phyloP scores from a whole-genome alignment of 2,329 filamentous ascomycete species.

The Apiospora aurea region DNA sequence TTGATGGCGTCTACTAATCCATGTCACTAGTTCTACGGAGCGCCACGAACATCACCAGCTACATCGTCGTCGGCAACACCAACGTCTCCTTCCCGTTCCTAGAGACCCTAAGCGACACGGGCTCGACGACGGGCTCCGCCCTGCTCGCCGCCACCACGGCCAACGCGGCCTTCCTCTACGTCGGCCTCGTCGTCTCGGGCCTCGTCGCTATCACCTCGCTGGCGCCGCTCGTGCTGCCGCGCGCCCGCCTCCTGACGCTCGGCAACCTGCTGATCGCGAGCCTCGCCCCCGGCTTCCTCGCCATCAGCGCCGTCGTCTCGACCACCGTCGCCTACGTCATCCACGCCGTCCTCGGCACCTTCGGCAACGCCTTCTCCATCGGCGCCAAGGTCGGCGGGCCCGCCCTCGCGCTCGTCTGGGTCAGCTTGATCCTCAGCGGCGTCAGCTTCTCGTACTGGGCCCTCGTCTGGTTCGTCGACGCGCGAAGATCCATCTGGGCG shows the following conservation, averaged over 20 bases:
- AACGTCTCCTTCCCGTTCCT: conserved; percentile 24
- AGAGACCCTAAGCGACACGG: not conserved
- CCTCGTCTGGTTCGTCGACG: conserved; percentile 25
- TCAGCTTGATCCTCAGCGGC: not conserved
- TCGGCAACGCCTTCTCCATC: conserved; percentile 17
- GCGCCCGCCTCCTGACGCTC: conserved; percentile 1
- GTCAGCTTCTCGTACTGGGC: conserved; percentile 20
- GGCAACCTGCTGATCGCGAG: conserved; percentile 14
- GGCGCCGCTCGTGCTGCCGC: not conserved
- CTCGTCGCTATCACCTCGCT: not conserved
- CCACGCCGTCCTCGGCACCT: not conserved
- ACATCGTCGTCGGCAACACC: conserved; percentile 18
- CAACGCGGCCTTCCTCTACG: conserved; percentile 17
- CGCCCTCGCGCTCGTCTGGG: conserved; percentile 20
- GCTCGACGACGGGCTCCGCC: not conserved
- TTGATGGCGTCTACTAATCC: not conserved
- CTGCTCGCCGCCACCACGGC: conserved; percentile 17
- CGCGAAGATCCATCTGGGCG: not conserved
- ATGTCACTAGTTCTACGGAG: not conserved
- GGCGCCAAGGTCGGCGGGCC: not conserved
- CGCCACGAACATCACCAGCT: conserved; percentile 7
- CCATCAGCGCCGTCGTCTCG: conserved; percentile 17
- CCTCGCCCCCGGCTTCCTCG: conserved; percentile 13
- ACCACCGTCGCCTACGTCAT: conserved; percentile 19
- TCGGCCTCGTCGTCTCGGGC: conserved; percentile 23